A percentile compares a stretch with the other conserved stretches of the same genome.
Evolutionary conservation across 257 asterid genomes (phyloP).

Genomic region (Gardenia jasminoides): DNA sequence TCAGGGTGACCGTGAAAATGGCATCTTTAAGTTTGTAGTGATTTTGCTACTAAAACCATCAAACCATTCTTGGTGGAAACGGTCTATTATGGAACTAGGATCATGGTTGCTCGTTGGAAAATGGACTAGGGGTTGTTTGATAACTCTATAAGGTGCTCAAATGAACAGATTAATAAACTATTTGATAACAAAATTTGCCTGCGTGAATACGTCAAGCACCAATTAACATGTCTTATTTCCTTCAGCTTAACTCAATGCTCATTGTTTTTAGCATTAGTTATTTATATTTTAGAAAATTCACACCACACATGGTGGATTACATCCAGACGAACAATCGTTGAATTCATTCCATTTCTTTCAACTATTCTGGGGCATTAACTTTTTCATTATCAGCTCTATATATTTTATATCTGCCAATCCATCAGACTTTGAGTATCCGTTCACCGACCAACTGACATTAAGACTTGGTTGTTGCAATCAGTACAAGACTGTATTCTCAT

Average conservation of each 20-base stretch:
- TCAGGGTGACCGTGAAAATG: not conserved
- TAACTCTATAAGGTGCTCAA: not conserved
- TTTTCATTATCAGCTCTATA: not conserved
- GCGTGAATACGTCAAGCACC: not conserved
- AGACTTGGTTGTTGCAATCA: conserved; percentile 33
- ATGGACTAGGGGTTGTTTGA: not conserved
- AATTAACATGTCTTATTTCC: not conserved
- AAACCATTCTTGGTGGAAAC: not conserved
- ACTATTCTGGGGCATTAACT: not conserved
- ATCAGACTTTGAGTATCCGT: not conserved
- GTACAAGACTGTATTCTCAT: conserved; percentile 70
- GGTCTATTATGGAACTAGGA: not conserved
- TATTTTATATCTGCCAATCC: not conserved
- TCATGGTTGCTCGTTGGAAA: not conserved
- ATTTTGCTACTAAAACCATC: not conserved
- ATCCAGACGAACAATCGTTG: not conserved
- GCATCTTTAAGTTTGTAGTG: not conserved
- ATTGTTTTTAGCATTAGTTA: not conserved
- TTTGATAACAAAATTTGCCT: conserved; percentile 1
- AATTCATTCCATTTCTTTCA: not conserved
- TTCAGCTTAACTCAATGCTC: not conserved
- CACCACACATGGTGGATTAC: not conserved
- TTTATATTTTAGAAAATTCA: not conserved
- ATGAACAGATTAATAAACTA: not conserved
- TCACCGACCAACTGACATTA: not conserved